Evolutionary conservation across 495 filamentous ascomycete genomes (phyloP), one percentile per base, ranked within the genome.

Genomic region (Collariella sp.): DNA sequence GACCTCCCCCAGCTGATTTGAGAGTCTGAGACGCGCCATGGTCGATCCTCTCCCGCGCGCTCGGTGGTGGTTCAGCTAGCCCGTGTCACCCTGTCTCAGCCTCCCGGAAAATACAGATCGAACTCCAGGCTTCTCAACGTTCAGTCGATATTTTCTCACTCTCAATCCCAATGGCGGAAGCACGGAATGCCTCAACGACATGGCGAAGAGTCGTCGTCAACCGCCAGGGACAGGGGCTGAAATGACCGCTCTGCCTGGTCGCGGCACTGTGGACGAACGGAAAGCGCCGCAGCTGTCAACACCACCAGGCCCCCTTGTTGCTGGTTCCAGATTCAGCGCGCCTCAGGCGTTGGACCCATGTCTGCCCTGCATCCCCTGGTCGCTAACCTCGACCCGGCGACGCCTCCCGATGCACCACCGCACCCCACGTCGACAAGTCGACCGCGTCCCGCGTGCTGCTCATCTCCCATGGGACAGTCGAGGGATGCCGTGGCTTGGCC

Each of bases 41-140:
- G 26, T 42, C 42, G 22, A 23, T n/a, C 18, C 7, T 13, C 19
- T 46, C 44, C 46, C 13, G 19, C 34, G 46, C 20, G 31, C 18
- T 36, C 19, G 29, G 50, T 36, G 29, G 43, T 33, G 26, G 35
- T 41, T 47, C 40, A 42, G 54, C 56, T 51, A 48, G 49, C 60
- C 56, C 50, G 48, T 44, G 12, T 59, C 53, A 59, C 35, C 29
- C 50, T 54, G 56, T 62, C 60, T 54, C 60, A 56, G 39, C 4
- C 9, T 9, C 16, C 46, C 41, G 36, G 47, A 20, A 58, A 39
- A 20, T 46, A 31, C 22, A 12, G 19, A 13, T 18, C 13, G 1
- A 20, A 24, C 4, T 31, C 26, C 5, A 31, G 26, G 26, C 26
- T 9, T n/a, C n/a, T n/a, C n/a, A n/a, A n/a, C n/a, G n/a, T n/a